phyloP scores from a whole-genome alignment of 78 protist species.

The Thecamonas trahens region DNA sequence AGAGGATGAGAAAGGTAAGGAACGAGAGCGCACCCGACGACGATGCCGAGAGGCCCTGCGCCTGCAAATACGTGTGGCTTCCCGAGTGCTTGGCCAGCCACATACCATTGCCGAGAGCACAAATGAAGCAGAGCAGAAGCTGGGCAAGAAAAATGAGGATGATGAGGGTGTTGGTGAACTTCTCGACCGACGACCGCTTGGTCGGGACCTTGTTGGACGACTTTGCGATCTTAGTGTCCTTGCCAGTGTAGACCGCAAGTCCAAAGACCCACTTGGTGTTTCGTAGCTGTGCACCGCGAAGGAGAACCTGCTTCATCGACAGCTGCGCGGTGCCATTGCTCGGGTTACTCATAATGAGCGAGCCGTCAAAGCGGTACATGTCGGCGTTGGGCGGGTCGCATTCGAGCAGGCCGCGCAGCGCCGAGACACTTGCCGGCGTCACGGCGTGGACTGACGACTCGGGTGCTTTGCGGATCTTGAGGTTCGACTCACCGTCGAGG shows the following conservation, averaged over 20 bases:
- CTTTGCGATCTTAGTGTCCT: constrained; percentile 71
- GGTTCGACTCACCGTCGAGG: constrained; percentile 79
- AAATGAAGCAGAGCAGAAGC: constrained; percentile 6
- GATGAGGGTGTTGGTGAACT: neutral
- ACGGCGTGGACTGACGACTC: neutral
- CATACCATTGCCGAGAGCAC: neutral
- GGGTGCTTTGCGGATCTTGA: constrained; percentile 7
- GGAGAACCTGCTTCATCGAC: constrained; percentile 13
- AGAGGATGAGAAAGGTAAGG: constrained; percentile 73
- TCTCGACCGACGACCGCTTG: neutral
- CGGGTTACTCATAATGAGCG: neutral
- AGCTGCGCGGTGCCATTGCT: too few species aligned
- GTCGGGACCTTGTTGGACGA: constrained; percentile 9
- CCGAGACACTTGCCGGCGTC: neutral
- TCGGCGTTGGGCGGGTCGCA: constrained; percentile 14
- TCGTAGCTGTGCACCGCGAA: constrained; percentile 57
- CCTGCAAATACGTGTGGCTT: neutral
- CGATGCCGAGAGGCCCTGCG: neutral
- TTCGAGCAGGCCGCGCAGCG: neutral
- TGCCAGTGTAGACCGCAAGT: constrained; percentile 71
- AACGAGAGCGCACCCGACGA: neutral
- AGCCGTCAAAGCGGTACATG: constrained; percentile 19
- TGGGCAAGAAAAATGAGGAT: neutral
- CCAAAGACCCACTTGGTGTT: constrained; percentile 78
- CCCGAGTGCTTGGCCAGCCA: neutral